Evolutionary conservation across 2,329 filamentous ascomycete genomes (phyloP).

Genomic region (Apiospora malaysiana): DNA sequence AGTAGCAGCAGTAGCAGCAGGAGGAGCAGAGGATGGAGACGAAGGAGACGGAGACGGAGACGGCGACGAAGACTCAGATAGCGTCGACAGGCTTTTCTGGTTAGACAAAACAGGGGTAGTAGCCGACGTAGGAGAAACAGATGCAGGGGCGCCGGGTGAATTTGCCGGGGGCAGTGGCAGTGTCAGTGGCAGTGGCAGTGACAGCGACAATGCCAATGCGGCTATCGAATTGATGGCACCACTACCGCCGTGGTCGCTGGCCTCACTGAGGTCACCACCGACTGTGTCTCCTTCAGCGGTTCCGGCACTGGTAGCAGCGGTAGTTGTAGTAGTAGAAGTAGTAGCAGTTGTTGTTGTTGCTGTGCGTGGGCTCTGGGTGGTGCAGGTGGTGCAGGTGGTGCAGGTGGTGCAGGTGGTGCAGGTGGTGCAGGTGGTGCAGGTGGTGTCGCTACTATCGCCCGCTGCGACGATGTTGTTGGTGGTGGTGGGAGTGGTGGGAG

Average conservation of each 20-base stretch:
- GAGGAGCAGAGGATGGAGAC: not conserved
- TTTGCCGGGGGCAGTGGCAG: not conserved
- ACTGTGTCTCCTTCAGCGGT: conserved; percentile 1
- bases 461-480: conserved; percentile 2
- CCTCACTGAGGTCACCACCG: conserved; percentile 8
- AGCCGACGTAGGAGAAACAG: not conserved
- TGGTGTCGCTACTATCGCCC: conserved; percentile 14
- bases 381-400: not conserved
- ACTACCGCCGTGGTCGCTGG: not conserved
- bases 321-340: conserved; percentile 13
- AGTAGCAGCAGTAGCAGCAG: not conserved
- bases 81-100: conserved; percentile 14
- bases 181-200: not conserved
- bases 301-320: not conserved
- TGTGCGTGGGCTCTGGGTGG: not conserved
- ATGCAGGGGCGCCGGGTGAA: not conserved
- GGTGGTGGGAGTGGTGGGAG: conserved; percentile 2
- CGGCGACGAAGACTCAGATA: not conserved
- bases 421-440: not conserved
- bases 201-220: conserved; percentile 15
- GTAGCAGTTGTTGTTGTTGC: conserved; percentile 2
- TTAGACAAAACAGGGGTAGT: conserved; percentile 11
- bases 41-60: not conserved
- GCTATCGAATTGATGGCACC: conserved; percentile 5
- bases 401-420: too few species aligned